Conservation (phyloP, 2,329 filamentous ascomycete genomes). For the Diaporthe ilicicola region DNA sequence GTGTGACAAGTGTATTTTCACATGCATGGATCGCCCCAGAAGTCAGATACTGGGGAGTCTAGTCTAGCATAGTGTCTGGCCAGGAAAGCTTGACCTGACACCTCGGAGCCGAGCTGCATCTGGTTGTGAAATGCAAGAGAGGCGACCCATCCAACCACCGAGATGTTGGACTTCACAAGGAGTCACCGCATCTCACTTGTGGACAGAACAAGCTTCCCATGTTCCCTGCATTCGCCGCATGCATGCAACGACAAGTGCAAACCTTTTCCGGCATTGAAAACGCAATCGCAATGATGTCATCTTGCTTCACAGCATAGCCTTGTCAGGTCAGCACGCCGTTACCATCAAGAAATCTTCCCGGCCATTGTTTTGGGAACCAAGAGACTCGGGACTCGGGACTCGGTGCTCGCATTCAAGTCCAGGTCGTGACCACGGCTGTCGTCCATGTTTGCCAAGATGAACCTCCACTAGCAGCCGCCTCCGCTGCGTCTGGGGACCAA, state of each 20-base stretch:
- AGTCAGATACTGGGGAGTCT: background rate
- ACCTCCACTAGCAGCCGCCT: background rate
- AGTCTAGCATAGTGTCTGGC: background rate
- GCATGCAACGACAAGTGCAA: background rate
- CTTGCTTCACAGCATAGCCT: slow-evolving; percentile 1
- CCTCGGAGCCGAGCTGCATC: background rate
- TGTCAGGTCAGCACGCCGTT: background rate
- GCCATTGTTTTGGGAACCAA: background rate
- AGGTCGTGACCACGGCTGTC: slow-evolving; percentile 5
- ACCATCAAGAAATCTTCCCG: background rate
- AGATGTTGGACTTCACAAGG: background rate
- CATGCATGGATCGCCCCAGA: background rate
- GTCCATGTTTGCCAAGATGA: slow-evolving; percentile 7
- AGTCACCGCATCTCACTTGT: background rate
- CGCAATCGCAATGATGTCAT: background rate
- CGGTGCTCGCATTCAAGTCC: background rate
- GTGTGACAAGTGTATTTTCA: background rate
- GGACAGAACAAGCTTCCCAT: background rate
- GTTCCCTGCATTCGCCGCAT: background rate
- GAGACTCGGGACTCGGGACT: background rate
- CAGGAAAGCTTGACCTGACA: too few species aligned
- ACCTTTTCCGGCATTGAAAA: background rate
- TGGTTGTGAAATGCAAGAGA: background rate
- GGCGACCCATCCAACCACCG: too few species aligned
- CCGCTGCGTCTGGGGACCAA: background rate